A percentile compares a stretch with the other conserved stretches of the same genome.
These are phyloP conservation scores for Plicaturopsis crispa DNA, from an alignment of 768 basidiomycete species.

Conservation along the genomic window DNA sequence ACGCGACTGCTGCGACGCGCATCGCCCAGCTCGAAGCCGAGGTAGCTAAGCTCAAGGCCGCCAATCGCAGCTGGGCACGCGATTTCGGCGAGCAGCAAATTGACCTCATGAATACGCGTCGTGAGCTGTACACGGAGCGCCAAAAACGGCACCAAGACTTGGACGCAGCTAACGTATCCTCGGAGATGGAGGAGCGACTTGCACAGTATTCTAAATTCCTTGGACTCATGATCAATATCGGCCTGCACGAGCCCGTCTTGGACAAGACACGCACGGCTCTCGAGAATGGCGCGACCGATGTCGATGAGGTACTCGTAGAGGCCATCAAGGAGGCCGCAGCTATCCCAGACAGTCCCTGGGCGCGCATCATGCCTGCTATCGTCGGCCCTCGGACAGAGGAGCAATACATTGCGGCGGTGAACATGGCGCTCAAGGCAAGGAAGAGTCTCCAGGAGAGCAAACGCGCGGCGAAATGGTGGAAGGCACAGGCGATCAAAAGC, in stretches of 20 bases:
- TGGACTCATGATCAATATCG: conserved; percentile 17
- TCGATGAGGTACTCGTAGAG: conserved; percentile 19
- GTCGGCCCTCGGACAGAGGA: conserved; percentile 17
- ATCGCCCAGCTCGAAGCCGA: no score
- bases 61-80: no score
- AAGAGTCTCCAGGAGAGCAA: conserved; percentile 19
- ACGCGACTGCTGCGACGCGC: no score
- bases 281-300: conserved; percentile 11
- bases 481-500: conserved; percentile 19
- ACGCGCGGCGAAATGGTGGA: conserved; percentile 25
- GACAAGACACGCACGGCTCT: conserved; percentile 15
- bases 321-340: conserved; percentile 17
- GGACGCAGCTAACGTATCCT: no score
- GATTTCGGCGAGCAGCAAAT: no score
- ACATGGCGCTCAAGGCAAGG: conserved; percentile 20
- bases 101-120: no score
- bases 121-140: no score
- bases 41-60: no score
- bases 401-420: conserved; percentile 24
- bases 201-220: no score
- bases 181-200: no score
- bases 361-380: conserved; percentile 14
- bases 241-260: conserved; percentile 16
- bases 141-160: no score
- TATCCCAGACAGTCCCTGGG: conserved; percentile 14